Evolutionary conservation across 176 grass and related monocot genomes (phyloP), one percentile per base, ranked within the genome.

Genomic region (Leersia perrieri): DNA sequence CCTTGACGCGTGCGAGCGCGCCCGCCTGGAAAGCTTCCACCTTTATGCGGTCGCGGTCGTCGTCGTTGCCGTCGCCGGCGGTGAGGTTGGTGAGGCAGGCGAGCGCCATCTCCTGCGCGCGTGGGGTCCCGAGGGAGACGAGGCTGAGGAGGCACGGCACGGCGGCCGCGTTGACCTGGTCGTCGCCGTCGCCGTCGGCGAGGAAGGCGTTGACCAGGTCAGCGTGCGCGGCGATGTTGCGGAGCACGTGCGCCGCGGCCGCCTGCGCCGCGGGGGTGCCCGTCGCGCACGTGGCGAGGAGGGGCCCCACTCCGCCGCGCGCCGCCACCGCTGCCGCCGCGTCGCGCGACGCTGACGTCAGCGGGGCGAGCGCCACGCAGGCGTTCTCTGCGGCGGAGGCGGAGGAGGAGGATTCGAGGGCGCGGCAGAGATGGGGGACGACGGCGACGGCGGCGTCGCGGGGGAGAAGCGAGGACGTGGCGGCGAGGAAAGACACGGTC

Each of bases 21-120:
- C 90, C 95, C 13, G 87, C 90, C 84, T 98, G 91, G 88, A 94
- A 98, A 1, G 89, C 86, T 3, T 91, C 83, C 0, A 98, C 90
- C 69, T 87, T 92, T 4, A 98, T 66, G 39, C 64, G 74, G 45
- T 94, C 88, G 7, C 63, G 76, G 32, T 92, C 92, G 49, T 92
- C 92, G 32, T 92, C 92, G 49, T 92, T 90, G 32, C 80, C 77
- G 81, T 85, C 68, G 31, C 83, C 44, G 33, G 83, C 41, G 5
- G 95, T 89, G 9, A 94, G 83, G 75, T 92, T 90, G 57, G 83
- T 83, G 28, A 97, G 95, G 76, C 95, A 97, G 12, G 66, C 80
- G 2, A 97, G 75, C 3, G 92, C 89, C 12, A 83, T 87, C 74
- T 94, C 90, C 77, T 87, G 84, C 23, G 95, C 88, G 22, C 80